Base-by-base conservation (phyloP, 139 green algal genomes). In the Micromonas commoda region DNA sequence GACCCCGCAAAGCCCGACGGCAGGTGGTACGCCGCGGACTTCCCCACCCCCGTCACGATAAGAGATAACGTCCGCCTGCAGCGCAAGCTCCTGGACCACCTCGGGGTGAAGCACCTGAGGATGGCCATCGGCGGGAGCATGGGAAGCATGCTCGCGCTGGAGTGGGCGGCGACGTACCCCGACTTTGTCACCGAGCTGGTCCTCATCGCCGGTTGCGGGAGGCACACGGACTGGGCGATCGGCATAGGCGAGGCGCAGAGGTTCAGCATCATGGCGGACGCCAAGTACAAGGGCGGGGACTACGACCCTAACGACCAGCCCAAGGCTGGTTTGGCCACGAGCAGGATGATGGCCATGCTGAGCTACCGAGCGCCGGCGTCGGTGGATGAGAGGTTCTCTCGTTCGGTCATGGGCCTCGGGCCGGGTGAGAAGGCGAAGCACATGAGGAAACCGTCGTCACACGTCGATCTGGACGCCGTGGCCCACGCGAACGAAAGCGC, bases 321-420 rank as follows among this genome's bases (percentile, higher is more conserved):
- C 1, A 80, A 68, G 5, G 45, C 39, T 6, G 76, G 76, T 3
- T 57, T 81, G 26, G 76, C 76, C 45, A 68, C 76, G 38, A 32
- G 35, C 16, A 39, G 76, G 19, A 81, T 81, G 76, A 81, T 81
- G 76, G 76, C 76, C 0, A 81, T 81, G 76, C 51, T 81, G 26
- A 28, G 13, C 20, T 81, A 81, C 69, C 64, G 76, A 20, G 76
- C 76, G 19, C 76, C 76, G 0, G 45, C 65, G 66, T 64, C 29
- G 37, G 38, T 81, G 45, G 76, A 75, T 38, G 64, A 72, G 21
- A 81, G 60, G 38, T 81, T 81, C 64, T 64, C 32, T 24, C 64
- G 73, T 5, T 54, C 31, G 53, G 33, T 34, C 68, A 61, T 61
- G 68, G 13, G 6, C 9, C 6, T 29, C 64, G 13, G 4, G 64